Percentiles rank a stretch among this genome's conserved stretches.
Conservation (phyloP, 225 moss, liverwort and hornwort genomes). For the Pseudisothecium myosuroides region DNA sequence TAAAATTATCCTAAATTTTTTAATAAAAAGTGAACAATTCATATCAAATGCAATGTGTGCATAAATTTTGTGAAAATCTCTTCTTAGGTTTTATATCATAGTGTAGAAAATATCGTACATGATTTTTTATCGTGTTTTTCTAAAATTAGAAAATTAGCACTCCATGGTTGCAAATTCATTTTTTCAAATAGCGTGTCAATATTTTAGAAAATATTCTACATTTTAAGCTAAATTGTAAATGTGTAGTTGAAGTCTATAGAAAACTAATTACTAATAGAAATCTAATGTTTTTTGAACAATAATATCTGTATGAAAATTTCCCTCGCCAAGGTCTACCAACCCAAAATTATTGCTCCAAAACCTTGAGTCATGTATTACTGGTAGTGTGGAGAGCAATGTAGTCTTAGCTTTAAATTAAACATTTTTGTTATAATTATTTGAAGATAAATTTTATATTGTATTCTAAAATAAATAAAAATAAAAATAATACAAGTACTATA, state of each 20-base stretch:
- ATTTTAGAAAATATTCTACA: neutral
- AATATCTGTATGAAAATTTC: fast-evolving
- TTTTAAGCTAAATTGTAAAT: neutral
- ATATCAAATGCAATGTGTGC: neutral
- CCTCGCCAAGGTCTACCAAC: neutral
- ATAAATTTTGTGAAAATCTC: neutral
- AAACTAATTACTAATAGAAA: neutral
- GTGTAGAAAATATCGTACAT: neutral
- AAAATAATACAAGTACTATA: neutral
- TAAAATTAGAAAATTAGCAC: neutral
- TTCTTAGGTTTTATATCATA: neutral
- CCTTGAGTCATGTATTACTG: fast-evolving
- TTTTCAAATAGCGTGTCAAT: neutral
- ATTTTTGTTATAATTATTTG: neutral
- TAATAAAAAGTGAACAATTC: neutral
- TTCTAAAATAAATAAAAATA: neutral
- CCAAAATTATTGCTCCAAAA: neutral
- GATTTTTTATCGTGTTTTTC: neutral
- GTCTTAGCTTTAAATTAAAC: neutral
- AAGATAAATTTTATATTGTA: no score
- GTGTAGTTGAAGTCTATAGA: neutral
- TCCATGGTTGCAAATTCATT: neutral
- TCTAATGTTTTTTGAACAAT: neutral
- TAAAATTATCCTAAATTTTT: fast-evolving
- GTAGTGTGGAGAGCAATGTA: fast-evolving